Conservation (phyloP, 345 rosid species). For the Syzygium grande region DNA sequence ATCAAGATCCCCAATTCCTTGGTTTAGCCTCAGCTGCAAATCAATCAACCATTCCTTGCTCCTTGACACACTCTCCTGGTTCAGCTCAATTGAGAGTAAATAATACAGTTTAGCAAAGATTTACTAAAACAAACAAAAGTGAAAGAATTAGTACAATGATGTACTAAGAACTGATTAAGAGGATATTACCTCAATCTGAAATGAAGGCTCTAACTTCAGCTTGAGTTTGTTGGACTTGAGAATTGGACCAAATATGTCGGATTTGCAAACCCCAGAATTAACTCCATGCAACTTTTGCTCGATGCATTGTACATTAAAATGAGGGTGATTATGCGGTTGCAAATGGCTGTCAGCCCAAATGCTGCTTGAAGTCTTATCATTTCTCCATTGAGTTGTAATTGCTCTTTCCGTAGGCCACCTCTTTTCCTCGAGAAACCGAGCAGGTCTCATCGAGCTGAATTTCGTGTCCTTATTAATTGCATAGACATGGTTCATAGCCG, state of each 20-base stretch:
- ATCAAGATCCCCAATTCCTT: neutral
- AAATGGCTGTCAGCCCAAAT: neutral
- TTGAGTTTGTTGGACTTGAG: neutral
- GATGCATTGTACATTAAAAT: neutral
- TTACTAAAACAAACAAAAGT: neutral
- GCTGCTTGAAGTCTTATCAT: neutral
- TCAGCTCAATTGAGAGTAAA: conserved; percentile 9
- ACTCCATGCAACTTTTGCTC: neutral
- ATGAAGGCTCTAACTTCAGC: neutral
- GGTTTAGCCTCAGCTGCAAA: conserved; percentile 26
- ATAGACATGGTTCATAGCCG: neutral
- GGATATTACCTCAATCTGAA: neutral
- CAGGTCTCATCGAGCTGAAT: conserved; percentile 18
- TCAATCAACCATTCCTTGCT: conserved; percentile 28
- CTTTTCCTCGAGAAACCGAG: conserved; percentile 26
- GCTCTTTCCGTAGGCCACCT: conserved; percentile 25
- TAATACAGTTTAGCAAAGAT: neutral
- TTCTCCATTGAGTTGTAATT: conserved; percentile 16
- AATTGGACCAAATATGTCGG: neutral
- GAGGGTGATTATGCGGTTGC: neutral
- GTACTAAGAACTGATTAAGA: neutral
- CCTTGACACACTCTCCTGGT: conserved; percentile 9
- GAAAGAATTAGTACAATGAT: neutral
- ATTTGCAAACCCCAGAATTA: neutral
- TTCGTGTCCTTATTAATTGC: neutral